phyloP scores from a whole-genome alignment of 2,329 filamentous ascomycete species.

The Diaporthe sp. region DNA sequence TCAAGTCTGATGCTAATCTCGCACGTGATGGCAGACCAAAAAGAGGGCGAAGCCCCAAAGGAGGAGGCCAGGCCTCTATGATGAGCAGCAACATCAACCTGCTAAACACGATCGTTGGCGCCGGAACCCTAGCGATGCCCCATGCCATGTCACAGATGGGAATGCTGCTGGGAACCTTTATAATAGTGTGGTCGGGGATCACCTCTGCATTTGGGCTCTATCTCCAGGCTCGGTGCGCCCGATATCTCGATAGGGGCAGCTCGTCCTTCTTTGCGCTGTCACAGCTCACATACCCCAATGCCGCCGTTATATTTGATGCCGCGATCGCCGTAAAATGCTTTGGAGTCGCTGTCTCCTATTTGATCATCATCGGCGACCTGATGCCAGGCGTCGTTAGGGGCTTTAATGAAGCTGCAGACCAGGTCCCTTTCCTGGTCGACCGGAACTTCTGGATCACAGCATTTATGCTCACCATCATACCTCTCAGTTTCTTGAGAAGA shows the following conservation, averaged over 20 bases:
- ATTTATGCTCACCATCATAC: constrained; percentile 97
- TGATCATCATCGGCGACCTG: constrained; percentile 98
- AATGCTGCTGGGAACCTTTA: constrained; percentile 82
- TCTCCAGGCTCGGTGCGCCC: constrained; percentile 90
- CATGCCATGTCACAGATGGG: constrained; percentile 96
- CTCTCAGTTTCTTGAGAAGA: constrained; percentile 88
- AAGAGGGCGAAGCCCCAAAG: constrained; percentile 73
- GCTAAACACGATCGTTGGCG: constrained; percentile 96
- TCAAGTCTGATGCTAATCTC: constrained; percentile 29
- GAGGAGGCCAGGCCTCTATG: constrained; percentile 86
- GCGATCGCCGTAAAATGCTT: constrained; percentile 99
- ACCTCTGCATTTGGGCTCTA: constrained; percentile 94
- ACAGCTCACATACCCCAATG: constrained; percentile 96
- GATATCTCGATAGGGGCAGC: constrained; percentile 89
- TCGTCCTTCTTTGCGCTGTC: constrained; percentile 97
- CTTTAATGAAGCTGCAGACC: constrained; percentile 73
- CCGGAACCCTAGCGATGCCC: constrained; percentile 95
- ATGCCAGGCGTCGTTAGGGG: constrained; percentile 95
- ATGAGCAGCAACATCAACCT: constrained; percentile 93
- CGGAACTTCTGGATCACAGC: constrained; percentile 97
- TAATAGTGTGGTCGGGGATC: constrained; percentile 91
- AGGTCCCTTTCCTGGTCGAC: constrained; percentile 82
- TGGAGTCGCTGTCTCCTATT: constrained; percentile 94
- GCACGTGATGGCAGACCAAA: constrained; percentile 55
- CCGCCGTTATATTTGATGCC: constrained; percentile 92